A percentile compares a stretch with the other conserved stretches of the same genome.
Conservation (phyloP, 306 rosid genomes). For the Calophaca sinica region DNA sequence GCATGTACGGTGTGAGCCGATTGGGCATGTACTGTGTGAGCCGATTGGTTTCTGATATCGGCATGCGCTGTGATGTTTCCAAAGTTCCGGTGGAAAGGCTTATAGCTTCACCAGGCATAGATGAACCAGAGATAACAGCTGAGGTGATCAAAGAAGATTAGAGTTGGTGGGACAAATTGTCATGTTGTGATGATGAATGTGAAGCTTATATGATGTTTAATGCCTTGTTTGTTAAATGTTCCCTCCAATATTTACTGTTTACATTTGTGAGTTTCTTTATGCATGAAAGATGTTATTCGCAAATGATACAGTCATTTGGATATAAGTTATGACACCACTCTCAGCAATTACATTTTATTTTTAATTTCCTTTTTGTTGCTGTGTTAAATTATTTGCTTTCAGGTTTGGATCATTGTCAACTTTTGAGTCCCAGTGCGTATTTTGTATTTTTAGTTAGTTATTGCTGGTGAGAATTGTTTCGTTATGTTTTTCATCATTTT, state of each 20-base stretch:
- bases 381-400: no score
- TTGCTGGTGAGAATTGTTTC: no score
- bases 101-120: conserved; percentile 38
- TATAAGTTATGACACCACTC: conserved; percentile 51
- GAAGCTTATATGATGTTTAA: conserved; percentile 16
- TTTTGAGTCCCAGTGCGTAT: no score
- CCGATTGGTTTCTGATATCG: conserved; percentile 69
- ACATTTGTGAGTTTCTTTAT: no score
- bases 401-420: no score
- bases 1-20: conserved; percentile 65
- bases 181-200: background rate
- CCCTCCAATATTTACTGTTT: no score
- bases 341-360: conserved; percentile 1
- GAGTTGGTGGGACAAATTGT: conserved; percentile 20
- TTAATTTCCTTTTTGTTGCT: no score
- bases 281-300: no score
- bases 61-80: conserved; percentile 70
- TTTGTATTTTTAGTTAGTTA: no score
- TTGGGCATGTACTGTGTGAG: conserved; percentile 60
- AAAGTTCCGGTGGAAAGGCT: conserved; percentile 79
- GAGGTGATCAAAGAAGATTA: conserved; percentile 45
- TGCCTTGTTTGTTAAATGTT: background rate
- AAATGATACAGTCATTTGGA: background rate
- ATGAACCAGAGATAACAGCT: conserved; percentile 38
- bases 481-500: no score